These are phyloP conservation scores for Pestalotiopsis sp. DNA, from an alignment of 2,329 filamentous ascomycete genomes.

Conservation along the genomic window DNA sequence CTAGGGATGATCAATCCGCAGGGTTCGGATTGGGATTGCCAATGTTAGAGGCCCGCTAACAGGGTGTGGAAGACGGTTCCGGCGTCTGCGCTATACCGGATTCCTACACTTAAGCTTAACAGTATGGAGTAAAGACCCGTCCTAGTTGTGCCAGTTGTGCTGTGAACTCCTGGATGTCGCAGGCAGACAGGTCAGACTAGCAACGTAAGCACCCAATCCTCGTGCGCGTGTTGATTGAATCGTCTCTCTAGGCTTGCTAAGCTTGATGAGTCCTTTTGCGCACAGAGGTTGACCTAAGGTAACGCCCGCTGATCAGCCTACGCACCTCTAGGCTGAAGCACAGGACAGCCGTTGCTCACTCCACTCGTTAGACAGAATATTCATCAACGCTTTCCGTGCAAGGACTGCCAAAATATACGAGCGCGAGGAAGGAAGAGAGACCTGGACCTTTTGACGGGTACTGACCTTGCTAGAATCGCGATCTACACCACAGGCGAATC, in stretches of 20 bases:
- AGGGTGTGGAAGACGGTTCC: not conserved
- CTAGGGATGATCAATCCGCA: not conserved
- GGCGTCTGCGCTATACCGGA: not conserved
- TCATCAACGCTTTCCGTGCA: not conserved
- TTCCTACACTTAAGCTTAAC: not conserved
- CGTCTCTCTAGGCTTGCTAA: not conserved
- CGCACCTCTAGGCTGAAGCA: not conserved
- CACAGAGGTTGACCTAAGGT: not conserved
- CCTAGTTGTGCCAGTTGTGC: too few relatives aligned
- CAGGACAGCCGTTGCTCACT: not conserved
- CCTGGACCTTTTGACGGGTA: not conserved
- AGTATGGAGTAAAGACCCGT: not conserved
- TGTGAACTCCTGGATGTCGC: too few relatives aligned
- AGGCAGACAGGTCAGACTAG: too few relatives aligned
- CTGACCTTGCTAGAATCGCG: not conserved
- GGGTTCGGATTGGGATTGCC: not conserved
- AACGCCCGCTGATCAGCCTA: not conserved
- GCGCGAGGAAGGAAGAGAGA: not conserved
- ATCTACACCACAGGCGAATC: not conserved
- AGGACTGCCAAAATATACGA: not conserved
- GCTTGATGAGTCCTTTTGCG: not conserved
- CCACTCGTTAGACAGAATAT: not conserved
- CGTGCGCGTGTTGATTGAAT: not conserved
- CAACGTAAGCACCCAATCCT: not conserved
- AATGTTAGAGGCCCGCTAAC: not conserved